phyloP scores from a whole-genome alignment of 345 rosid species.

The Cardamine chenopodiifolia region DNA sequence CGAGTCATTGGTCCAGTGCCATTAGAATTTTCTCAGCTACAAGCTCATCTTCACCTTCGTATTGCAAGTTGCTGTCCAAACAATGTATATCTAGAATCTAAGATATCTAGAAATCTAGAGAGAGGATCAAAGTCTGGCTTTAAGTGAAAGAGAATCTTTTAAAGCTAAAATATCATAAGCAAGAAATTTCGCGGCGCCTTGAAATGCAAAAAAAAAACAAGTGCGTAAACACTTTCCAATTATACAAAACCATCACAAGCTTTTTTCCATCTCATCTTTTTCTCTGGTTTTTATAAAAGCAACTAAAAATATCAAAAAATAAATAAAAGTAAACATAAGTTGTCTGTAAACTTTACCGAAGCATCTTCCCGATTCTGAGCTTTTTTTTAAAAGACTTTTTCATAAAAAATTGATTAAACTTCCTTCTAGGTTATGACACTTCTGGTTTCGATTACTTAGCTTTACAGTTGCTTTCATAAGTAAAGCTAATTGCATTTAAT shows the following conservation, averaged over 20 bases:
- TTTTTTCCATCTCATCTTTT: not conserved
- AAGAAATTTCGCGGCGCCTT: constrained; percentile 34
- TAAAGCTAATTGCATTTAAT: constrained; percentile 26
- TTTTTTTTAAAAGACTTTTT: too few species aligned
- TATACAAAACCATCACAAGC: constrained; percentile 18
- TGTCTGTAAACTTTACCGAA: constrained; percentile 23
- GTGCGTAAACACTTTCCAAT: constrained; percentile 16
- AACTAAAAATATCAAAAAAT: not conserved
- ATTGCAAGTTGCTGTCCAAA: too few species aligned
- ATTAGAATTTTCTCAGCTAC: too few species aligned
- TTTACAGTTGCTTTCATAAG: constrained; percentile 12
- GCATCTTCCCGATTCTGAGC: constrained; percentile 5
- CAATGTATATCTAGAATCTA: not conserved
- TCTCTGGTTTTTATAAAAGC: not conserved
- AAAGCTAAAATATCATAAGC: constrained; percentile 4
- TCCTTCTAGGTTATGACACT: not conserved
- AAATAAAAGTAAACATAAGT: not conserved
- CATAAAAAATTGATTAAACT: too few species aligned
- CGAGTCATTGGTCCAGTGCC: too few species aligned
- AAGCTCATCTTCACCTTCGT: too few species aligned
- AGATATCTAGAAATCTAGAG: not conserved
- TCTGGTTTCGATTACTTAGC: constrained; percentile 26
- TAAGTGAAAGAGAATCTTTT: constrained; percentile 21
- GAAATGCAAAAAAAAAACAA: constrained; percentile 21
- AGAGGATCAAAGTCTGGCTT: constrained; percentile 1